Evolutionary conservation across 768 basidiomycete genomes (phyloP).

Genomic region (Suillus discolor): DNA sequence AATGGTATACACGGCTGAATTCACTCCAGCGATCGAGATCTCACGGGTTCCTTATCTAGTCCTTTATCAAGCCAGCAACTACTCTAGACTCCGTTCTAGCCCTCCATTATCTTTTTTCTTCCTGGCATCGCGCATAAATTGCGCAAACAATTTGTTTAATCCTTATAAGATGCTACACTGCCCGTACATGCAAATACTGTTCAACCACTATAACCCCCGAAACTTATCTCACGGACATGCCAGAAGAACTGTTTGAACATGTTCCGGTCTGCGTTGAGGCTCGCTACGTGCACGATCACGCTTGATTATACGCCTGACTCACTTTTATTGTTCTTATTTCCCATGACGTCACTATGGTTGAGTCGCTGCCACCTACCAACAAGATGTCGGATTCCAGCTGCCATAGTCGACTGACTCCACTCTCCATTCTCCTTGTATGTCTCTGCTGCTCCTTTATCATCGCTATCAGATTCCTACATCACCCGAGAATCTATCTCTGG

Average conservation of each 20-base stretch:
- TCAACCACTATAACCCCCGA: neutral
- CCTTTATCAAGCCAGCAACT: neutral
- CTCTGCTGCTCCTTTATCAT: neutral
- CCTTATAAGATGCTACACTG: too few species aligned
- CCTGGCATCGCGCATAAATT: neutral
- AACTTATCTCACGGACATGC: neutral
- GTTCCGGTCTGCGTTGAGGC: too few species aligned
- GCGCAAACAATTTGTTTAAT: neutral
- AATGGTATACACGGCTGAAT: constrained; percentile 19
- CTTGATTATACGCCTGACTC: neutral
- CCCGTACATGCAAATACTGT: neutral
- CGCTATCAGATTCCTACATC: neutral
- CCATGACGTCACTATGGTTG: neutral
- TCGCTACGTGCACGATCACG: too few species aligned
- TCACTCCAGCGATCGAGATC: constrained; percentile 20
- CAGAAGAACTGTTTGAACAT: neutral
- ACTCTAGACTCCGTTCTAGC: neutral
- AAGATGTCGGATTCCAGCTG: neutral
- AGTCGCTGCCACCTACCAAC: neutral
- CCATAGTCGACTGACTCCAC: neutral
- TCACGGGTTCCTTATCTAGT: constrained; percentile 22
- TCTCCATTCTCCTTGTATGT: neutral
- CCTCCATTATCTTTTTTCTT: neutral
- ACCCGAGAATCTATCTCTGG: neutral
- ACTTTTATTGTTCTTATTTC: neutral